A percentile compares a stretch with the other conserved stretches of the same genome.
These are phyloP conservation scores for Excoecaria agallocha DNA, from an alignment of 345 rosid genomes.

Conservation along the genomic window DNA sequence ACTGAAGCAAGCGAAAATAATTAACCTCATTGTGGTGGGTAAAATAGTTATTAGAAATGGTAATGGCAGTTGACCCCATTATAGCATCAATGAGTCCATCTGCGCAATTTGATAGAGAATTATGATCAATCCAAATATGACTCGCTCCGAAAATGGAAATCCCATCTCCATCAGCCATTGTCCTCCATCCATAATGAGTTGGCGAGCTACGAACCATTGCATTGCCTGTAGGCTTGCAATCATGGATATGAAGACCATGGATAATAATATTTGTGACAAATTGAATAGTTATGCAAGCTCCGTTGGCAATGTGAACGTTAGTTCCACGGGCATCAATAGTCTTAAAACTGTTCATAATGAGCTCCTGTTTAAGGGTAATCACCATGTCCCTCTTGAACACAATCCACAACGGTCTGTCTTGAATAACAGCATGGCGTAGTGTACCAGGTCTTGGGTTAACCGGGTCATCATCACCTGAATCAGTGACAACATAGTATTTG, in stretches of 20 bases:
- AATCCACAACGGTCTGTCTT: slow-evolving; percentile 30
- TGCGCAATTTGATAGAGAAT: slow-evolving; percentile 57
- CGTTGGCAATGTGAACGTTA: slow-evolving; percentile 49
- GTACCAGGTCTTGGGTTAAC: slow-evolving; percentile 32
- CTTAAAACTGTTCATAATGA: slow-evolving; percentile 34
- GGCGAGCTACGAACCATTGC: slow-evolving; percentile 39
- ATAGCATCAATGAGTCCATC: slow-evolving; percentile 29
- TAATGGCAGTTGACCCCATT: slow-evolving; percentile 32
- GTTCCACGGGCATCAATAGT: slow-evolving; percentile 37
- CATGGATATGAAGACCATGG: slow-evolving; percentile 34
- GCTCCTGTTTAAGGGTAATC: slow-evolving; percentile 30
- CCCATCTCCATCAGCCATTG: slow-evolving; percentile 37
- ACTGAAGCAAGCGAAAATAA: not conserved
- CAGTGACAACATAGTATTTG: slow-evolving; percentile 24
- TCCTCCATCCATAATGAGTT: slow-evolving; percentile 34
- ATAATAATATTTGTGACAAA: slow-evolving; percentile 28
- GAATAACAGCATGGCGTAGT: slow-evolving; percentile 30
- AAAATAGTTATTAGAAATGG: slow-evolving; percentile 27
- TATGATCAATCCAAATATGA: slow-evolving; percentile 92
- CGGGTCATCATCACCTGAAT: slow-evolving; percentile 21
- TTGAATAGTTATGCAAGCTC: slow-evolving; percentile 37
- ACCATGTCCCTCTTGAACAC: slow-evolving; percentile 34
- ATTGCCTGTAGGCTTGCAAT: slow-evolving; percentile 31
- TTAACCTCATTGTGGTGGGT: slow-evolving; percentile 29
- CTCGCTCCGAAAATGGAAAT: slow-evolving; percentile 31